Percentiles rank a stretch among this genome's conserved stretches.
These are phyloP conservation scores for Aquilaria sinensis DNA, from an alignment of 345 rosid species.

Conservation along the genomic window DNA sequence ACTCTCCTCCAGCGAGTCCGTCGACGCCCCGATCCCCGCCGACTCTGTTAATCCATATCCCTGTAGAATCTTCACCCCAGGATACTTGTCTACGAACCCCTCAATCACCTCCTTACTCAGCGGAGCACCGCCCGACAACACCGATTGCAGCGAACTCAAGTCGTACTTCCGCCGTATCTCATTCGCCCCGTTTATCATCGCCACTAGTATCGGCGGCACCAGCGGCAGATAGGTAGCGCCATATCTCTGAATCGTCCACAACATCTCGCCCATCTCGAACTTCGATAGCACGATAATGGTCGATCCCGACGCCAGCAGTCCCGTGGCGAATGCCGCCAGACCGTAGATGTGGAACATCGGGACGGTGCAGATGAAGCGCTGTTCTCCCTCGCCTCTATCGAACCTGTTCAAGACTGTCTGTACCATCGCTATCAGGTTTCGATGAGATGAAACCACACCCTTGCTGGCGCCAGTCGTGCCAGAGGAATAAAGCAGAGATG, in stretches of 20 bases:
- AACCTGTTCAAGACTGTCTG: conserved; percentile 30
- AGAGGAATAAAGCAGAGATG: conserved; percentile 82
- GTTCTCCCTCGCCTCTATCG: conserved; percentile 26
- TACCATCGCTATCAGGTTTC: conserved; percentile 63
- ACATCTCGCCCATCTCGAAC: conserved; percentile 66
- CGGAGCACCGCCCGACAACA: conserved; percentile 75
- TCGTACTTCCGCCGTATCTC: conserved; percentile 43
- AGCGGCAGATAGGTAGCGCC: conserved; percentile 54
- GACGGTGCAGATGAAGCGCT: conserved; percentile 63
- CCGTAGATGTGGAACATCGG: conserved; percentile 95
- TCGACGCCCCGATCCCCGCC: conserved; percentile 57
- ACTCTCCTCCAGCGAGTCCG: conserved; percentile 63
- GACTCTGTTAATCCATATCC: conserved; percentile 83
- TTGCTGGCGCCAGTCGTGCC: conserved; percentile 92
- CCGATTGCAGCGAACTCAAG: conserved; percentile 47
- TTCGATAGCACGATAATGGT: conserved; percentile 62
- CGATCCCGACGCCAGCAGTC: conserved; percentile 59
- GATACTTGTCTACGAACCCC: conserved; percentile 54
- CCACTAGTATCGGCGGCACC: conserved; percentile 47
- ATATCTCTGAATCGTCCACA: conserved; percentile 48
- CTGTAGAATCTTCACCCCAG: conserved; percentile 40
- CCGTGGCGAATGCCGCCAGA: conserved; percentile 56
- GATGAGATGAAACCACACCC: conserved; percentile 75
- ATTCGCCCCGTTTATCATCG: conserved; percentile 51
- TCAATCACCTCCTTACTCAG: conserved; percentile 70